Evolutionary conservation across 2,329 filamentous ascomycete species (phyloP), one percentile per base, ranked within the genome.

Genomic region (Xylariaceae sp.): DNA sequence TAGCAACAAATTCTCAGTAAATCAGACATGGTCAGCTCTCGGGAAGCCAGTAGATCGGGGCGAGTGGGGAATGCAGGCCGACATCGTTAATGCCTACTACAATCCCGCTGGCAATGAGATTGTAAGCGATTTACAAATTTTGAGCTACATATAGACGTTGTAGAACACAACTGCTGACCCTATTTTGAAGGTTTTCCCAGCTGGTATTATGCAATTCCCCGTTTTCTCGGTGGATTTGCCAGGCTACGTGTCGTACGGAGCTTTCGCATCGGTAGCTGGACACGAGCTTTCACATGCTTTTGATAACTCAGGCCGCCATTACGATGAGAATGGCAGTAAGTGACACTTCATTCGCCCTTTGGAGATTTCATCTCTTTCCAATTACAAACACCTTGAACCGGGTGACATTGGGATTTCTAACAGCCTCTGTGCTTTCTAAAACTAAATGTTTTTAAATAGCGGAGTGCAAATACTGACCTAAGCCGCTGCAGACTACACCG

Each of bases 281-380:
- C 86, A 88, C 66, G 86, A 88, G 64, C 76, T 88, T 9, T 86
- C 83, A 2, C 86, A 88, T 58, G 85, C 84, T n/a, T 88, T 88
- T 66, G 86, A 88, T 67, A 85, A 81, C 28, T 85, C 80, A 0
- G 85, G 86, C 45, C 78, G 85, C 34, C 82, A 87, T 66, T 88
- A 86, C 58, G 84, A 88, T 57, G 77, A 86, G 63, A 82, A 80
- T 44, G 85, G 85, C 21, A 86, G 61, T 63, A 52, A 58, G 61
- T 58, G 4, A 19, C 5, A 17, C 26, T 2, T 12, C 12, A 17
- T 31, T 11, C 4, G 1, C 19, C 8, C 19, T 16, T 29, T 31
- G 2, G 9, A n/a, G 16, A 14, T 12, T 4, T 12, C 12, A 16
- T 24, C 9, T 4, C 6, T 23, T 47, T 24, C 12, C 14, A 31